Percentiles rank a stretch among this genome's conserved stretches.
Evolutionary conservation across 1,284 basidiomycete species (phyloP).

Genomic region (Cryptococcus maquisensis): DNA sequence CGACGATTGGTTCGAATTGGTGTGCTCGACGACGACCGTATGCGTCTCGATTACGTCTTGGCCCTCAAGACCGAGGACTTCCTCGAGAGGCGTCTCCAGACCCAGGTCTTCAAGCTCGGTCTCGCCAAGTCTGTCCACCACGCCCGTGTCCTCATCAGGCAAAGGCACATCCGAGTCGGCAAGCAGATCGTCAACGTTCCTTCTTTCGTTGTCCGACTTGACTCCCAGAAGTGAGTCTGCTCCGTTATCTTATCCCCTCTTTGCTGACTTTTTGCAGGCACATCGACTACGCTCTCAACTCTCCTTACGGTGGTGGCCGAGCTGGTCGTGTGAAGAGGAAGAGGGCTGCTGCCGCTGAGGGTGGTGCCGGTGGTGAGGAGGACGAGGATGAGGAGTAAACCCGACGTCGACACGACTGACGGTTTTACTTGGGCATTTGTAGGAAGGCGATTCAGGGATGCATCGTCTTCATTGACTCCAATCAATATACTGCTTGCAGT

Average conservation of each 20-base stretch:
- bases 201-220: conserved; percentile 96
- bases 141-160: conserved; percentile 94
- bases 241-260: background rate
- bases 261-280: conserved; percentile 52
- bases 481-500: background rate
- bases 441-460: conserved; percentile 13
- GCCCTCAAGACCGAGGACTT: conserved; percentile 99
- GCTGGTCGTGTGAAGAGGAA: conserved; percentile 98
- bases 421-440: conserved; percentile 8
- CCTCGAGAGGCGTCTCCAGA: conserved; percentile 98
- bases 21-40: conserved; percentile 97
- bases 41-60: conserved; percentile 99
- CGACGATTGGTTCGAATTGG: conserved; percentile 98
- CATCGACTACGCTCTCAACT: conserved; percentile 97
- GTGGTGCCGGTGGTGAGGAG: conserved; percentile 83
- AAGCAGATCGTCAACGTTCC: conserved; percentile 99
- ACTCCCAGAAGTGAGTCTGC: conserved; percentile 70
- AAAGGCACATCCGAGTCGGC: conserved; percentile 80
- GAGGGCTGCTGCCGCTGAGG: conserved; percentile 88
- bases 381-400: conserved; percentile 69
- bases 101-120: conserved; percentile 97
- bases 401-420: background rate
- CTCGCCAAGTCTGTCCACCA: conserved; percentile 99
- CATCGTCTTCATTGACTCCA: conserved; percentile 10
- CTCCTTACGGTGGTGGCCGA: conserved; percentile 95